Base-by-base conservation (phyloP, 352 stramenopile species). In the Phytophthora palmivora region DNA sequence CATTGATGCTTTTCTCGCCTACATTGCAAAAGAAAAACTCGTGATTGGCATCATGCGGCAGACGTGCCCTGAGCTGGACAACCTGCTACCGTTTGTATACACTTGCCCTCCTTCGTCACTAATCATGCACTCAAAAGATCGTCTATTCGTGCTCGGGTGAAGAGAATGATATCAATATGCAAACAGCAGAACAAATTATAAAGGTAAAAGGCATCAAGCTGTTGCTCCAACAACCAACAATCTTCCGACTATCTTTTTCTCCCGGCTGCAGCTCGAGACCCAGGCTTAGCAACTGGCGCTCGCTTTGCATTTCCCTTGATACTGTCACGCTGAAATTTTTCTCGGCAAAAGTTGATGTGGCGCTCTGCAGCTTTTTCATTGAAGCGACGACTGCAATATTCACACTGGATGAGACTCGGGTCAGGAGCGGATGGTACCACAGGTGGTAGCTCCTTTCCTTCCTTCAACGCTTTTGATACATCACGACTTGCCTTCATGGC, bases 311-410 rank as follows among this genome's bases (percentile, higher is more conserved):
- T 59, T 2, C 43, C 62, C 44, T 72, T 85, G 10, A 82, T 74
- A 21, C 52, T 82, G 26, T 79, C 72, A 12, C 80, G 76, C 64
- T 88, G 78, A 4, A 82, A 71, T 54, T 92, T 97, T 61, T 96
- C 85, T 60, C 92, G 84, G 63, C 94, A 98, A 57, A 95, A 91
- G 15, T 91, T 71, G 52, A 98, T 98, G 64, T 98, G 94, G 3
- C 94, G 75, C 45, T 98, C 92, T 1, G 91, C 94, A 0, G 94
- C 92, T 26, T 87, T 88, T 32, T 97, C 87, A 58, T 98, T 98
- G 64, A 98, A 98, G 16, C 83, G 81, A 9, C 94, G 85, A 49
- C 76, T 85, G 66, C 94, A 98, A 67, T 96, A 91, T 53, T 96
- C 90, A 63, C 94, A 98, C 34, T 86, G 88, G 18, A 98, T 92